These are phyloP conservation scores for Agaricus subrufescens DNA, from an alignment of 768 basidiomycete species.

Conservation along the genomic window DNA sequence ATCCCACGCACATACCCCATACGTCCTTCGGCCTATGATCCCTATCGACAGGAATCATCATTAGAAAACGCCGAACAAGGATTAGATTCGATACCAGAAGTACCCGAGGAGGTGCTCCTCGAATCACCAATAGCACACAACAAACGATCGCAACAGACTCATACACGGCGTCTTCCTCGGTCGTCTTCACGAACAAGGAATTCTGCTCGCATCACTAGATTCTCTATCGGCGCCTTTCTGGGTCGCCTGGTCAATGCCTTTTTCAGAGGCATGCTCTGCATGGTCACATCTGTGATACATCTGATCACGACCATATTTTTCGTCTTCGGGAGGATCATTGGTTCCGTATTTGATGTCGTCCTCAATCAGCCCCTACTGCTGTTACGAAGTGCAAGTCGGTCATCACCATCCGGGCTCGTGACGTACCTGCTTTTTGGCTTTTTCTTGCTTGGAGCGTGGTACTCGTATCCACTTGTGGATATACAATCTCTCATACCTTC, in stretches of 20 bases:
- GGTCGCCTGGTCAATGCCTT: slow-evolving; percentile 34
- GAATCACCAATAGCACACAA: slow-evolving; percentile 17
- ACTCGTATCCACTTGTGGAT: slow-evolving; percentile 33
- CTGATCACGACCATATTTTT: slow-evolving; percentile 33
- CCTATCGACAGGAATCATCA: slow-evolving; percentile 28
- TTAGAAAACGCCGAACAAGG: slow-evolving; percentile 43
- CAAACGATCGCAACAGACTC: slow-evolving; percentile 17
- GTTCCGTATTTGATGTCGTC: slow-evolving; percentile 42
- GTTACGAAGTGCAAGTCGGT: slow-evolving; percentile 26
- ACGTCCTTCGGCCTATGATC: slow-evolving; percentile 36
- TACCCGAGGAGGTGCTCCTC: slow-evolving; percentile 42
- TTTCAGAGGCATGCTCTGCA: slow-evolving; percentile 16
- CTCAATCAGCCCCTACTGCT: slow-evolving; percentile 44
- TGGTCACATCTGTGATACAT: slow-evolving; percentile 22
- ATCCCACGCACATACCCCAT: slow-evolving; percentile 24
- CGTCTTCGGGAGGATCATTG: slow-evolving; percentile 43
- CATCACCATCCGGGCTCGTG: slow-evolving; percentile 21
- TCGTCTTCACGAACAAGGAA: slow-evolving; percentile 15
- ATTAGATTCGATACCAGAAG: slow-evolving; percentile 61
- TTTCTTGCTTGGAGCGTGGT: slow-evolving; percentile 41
- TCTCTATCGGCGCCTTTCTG: slow-evolving; percentile 39
- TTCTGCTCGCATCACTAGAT: slow-evolving; percentile 16
- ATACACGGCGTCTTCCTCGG: slow-evolving; percentile 27
- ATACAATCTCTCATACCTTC: slow-evolving; percentile 28
- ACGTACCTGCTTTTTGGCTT: slow-evolving; percentile 41